phyloP scores from a whole-genome alignment of 768 basidiomycete genomes.

The Leccinum barrowsii region DNA sequence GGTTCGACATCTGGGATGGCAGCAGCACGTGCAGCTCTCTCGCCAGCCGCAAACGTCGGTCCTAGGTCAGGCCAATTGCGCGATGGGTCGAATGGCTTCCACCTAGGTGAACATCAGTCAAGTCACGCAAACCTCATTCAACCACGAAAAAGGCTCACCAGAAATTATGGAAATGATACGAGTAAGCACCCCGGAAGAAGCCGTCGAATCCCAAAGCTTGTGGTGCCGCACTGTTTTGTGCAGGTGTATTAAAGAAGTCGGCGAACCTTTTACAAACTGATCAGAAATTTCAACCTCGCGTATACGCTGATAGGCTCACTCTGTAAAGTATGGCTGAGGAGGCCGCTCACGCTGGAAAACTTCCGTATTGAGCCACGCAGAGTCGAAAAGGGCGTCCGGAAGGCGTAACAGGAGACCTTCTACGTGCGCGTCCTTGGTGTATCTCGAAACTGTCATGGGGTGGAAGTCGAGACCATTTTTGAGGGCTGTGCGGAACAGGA shows the following conservation, averaged over 20 bases:
- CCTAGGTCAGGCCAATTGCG: slow-evolving; percentile 98
- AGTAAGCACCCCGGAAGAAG: slow-evolving; percentile 94
- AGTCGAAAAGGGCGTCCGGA: slow-evolving; percentile 94
- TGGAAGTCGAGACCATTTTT: slow-evolving; percentile 96
- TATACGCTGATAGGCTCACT: slow-evolving; percentile 42
- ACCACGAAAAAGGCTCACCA: slow-evolving; percentile 50
- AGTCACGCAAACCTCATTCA: background rate
- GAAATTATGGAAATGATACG: slow-evolving; percentile 95
- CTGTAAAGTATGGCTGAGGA: slow-evolving; percentile 89
- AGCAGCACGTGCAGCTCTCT: slow-evolving; percentile 58
- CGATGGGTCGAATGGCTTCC: slow-evolving; percentile 89
- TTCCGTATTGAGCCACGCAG: slow-evolving; percentile 95
- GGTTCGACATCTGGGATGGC: slow-evolving; percentile 30
- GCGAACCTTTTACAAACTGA: slow-evolving; percentile 54
- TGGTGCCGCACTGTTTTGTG: slow-evolving; percentile 71
- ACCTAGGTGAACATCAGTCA: slow-evolving; percentile 49
- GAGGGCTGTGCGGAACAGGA: slow-evolving; percentile 91
- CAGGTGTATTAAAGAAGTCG: slow-evolving; percentile 85
- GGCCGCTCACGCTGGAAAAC: slow-evolving; percentile 88
- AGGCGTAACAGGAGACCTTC: slow-evolving; percentile 82
- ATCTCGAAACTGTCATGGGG: slow-evolving; percentile 90
- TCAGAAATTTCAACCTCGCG: slow-evolving; percentile 1
- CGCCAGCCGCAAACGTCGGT: slow-evolving; percentile 68
- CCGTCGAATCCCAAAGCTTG: slow-evolving; percentile 89
- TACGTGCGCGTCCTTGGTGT: slow-evolving; percentile 84